Percentiles rank a stretch among this genome's conserved stretches.
These are phyloP conservation scores for Pyronema domesticum DNA, from an alignment of 495 filamentous ascomycete genomes.

Conservation along the genomic window DNA sequence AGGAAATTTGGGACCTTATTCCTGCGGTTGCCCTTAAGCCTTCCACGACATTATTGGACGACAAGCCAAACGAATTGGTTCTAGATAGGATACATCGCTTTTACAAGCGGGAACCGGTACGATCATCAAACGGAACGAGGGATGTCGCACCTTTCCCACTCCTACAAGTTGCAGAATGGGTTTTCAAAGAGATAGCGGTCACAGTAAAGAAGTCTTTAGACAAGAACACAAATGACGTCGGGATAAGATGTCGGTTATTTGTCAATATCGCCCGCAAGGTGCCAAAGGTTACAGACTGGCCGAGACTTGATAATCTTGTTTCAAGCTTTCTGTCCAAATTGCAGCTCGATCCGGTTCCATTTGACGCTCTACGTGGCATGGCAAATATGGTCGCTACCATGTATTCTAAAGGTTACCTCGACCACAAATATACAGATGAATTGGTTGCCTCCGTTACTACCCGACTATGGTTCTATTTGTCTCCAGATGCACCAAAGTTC, in stretches of 20 bases:
- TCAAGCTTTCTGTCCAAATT: conserved; percentile 13
- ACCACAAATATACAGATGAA: conserved; percentile 32
- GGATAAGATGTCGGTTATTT: conserved; percentile 17
- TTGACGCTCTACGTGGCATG: conserved; percentile 19
- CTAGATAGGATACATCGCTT: conserved; percentile 45
- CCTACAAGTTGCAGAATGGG: conserved; percentile 11
- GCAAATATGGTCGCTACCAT: conserved; percentile 18
- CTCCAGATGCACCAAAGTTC: conserved; percentile 65
- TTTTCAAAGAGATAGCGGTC: conserved; percentile 12
- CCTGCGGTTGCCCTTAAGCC: conserved; percentile 51
- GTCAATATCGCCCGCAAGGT: conserved; percentile 20
- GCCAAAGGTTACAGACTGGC: conserved; percentile 12
- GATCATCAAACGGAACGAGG: conserved; percentile 1
- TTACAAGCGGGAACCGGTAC: conserved; percentile 40
- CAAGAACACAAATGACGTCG: conserved; percentile 8
- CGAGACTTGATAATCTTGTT: conserved; percentile 11
- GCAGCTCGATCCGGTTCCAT: conserved; percentile 11
- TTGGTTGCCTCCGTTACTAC: conserved; percentile 50
- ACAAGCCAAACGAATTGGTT: conserved; percentile 27
- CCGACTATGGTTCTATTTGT: conserved; percentile 59
- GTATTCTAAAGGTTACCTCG: conserved; percentile 20
- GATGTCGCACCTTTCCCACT: conserved; percentile 11
- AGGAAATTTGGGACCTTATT: conserved; percentile 43
- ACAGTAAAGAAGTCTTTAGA: conserved; percentile 9
- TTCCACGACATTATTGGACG: conserved; percentile 14